phyloP scores from a whole-genome alignment of 768 basidiomycete genomes.

The Kwoniella newhampshirensis region DNA sequence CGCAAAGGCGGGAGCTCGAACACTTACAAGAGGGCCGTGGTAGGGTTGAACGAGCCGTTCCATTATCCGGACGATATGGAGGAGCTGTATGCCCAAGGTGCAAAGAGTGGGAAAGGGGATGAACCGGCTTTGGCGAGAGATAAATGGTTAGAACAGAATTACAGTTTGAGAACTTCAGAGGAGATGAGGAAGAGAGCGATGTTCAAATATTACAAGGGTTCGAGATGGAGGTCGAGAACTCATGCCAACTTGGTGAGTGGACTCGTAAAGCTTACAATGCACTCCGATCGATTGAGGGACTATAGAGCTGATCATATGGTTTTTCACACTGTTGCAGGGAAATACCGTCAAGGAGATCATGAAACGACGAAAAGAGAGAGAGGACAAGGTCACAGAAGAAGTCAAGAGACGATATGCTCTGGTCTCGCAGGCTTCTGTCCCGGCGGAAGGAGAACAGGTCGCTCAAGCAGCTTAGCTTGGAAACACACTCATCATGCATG shows the following conservation, averaged over 20 bases:
- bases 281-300: too few relatives aligned
- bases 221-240: constrained; percentile 42
- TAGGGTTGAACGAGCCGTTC: constrained; percentile 88
- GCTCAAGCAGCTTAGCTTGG: neutral
- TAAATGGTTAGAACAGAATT: constrained; percentile 65
- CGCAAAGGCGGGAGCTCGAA: constrained; percentile 34
- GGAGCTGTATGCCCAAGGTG: constrained; percentile 68
- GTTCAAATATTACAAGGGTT: constrained; percentile 46
- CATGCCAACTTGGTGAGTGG: constrained; percentile 52
- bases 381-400: constrained; percentile 19
- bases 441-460: neutral
- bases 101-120: constrained; percentile 55
- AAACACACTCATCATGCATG: constrained; percentile 1
- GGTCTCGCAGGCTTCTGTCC: constrained; percentile 4
- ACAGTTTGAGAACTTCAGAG: constrained; percentile 57
- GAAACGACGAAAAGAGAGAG: constrained; percentile 55
- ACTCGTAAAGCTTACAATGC: too few relatives aligned
- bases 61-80: constrained; percentile 81
- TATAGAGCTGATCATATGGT: neutral
- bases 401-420: constrained; percentile 15
- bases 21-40: constrained; percentile 86
- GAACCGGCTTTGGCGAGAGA: constrained; percentile 20
- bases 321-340: constrained; percentile 25
- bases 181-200: constrained; percentile 51
- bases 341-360: constrained; percentile 61